Percentiles rank a stretch among this genome's conserved stretches.
Conservation (phyloP, 1,284 basidiomycete genomes). For the Marasmius sp. region DNA sequence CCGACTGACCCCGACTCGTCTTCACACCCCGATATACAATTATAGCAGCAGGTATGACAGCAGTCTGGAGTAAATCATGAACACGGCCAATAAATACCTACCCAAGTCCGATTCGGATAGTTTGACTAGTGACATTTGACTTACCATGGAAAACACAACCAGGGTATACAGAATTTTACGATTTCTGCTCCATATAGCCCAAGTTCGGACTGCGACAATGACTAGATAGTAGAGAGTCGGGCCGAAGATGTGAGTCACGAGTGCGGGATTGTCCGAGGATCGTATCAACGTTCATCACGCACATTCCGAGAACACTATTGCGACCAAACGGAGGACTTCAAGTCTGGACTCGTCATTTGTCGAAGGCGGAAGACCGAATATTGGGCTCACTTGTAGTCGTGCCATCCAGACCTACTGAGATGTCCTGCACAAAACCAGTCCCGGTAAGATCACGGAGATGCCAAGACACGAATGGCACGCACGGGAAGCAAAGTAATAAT, state of each 20-base stretch:
- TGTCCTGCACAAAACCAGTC: neutral
- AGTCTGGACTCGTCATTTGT: neutral
- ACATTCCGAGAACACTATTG: neutral
- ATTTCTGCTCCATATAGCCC: neutral
- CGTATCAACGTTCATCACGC: neutral
- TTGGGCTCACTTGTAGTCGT: neutral
- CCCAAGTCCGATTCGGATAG: neutral
- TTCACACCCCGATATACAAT: neutral
- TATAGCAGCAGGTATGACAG: neutral
- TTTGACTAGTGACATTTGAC: neutral
- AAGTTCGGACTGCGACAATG: neutral
- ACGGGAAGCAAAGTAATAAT: neutral
- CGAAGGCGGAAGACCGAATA: neutral
- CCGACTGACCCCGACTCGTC: neutral
- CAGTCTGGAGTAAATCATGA: neutral
- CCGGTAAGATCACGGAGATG: neutral
- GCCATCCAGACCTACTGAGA: neutral
- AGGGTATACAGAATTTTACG: neutral
- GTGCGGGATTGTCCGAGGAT: too few species aligned
- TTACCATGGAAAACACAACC: neutral
- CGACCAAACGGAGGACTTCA: neutral
- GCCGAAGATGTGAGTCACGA: neutral
- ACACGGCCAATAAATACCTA: neutral
- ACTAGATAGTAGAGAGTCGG: neutral
- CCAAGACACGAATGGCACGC: neutral